Base-by-base conservation (phyloP, 78 protist species). In the Bigelowiella natans region DNA sequence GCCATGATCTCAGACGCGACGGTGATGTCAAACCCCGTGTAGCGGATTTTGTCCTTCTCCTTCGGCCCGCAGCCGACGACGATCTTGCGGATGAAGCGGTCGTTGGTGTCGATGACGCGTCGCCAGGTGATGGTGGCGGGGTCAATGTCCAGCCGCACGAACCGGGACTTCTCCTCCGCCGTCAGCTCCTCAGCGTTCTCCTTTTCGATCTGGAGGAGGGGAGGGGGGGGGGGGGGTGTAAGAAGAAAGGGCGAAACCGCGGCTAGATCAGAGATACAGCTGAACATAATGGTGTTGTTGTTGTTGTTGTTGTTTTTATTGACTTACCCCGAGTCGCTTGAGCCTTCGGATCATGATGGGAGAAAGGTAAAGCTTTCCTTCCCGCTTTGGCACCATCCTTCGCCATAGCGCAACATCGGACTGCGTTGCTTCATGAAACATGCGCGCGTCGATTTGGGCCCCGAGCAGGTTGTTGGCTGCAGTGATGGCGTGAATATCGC, bases 1-100 rank as follows among this genome's bases (percentile, higher is more conserved):
- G 99, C 99, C 99, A 98, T 98, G 51, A 96, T 91, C 89, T 98
- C 99, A 1, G 95, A 91, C 1, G 99, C 99, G 36, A 97, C 99
- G 26, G 98, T 11, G 86, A 98, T 98, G 89, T 97, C 99, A 90
- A 94, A 98, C 37, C 94, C 92, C 0, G 98, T 95, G 84, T 7
- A 26, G 7, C 73, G 73, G 73, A 51, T 51, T 51, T 51, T 51
- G 73, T 51, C 73, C 73, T 51, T 51, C 18, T 51, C 73, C 18
- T 51, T 51, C 34, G 73, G 73, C 18, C 73, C 73, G 11, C 31
- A 95, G 30, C 99, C 99, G 85, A 98, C 38, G 30, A 95, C 92
- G 90, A 98, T 94, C 37, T 90, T 40, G 40, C 99, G 96, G 36
- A 98, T 91, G 94, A 93, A 96, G 83, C 99, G 95, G 95, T 98